Evolutionary conservation across 2,329 filamentous ascomycete species (phyloP).

Genomic region (Diplodia seriata): DNA sequence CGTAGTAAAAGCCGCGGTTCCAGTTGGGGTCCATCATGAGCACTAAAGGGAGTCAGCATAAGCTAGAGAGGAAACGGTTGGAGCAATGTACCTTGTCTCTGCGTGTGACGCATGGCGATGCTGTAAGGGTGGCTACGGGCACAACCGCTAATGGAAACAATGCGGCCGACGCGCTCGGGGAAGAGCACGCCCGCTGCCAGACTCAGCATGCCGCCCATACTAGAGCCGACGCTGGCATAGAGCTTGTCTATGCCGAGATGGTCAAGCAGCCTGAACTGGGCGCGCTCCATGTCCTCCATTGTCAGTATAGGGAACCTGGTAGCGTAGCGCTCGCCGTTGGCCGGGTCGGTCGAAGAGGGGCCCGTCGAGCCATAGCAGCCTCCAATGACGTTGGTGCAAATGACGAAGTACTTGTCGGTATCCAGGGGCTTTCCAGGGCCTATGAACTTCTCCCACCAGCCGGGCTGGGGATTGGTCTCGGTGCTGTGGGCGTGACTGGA

Average conservation of each 20-base stretch:
- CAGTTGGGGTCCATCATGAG: conserved; percentile 99
- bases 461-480: conserved; percentile 80
- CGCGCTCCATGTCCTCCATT: conserved; percentile 96
- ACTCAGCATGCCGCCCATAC: conserved; percentile 99
- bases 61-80: neutral
- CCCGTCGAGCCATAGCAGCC: conserved; percentile 97
- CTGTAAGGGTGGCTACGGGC: conserved; percentile 95
- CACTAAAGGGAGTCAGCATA: conserved; percentile 55
- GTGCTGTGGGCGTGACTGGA: conserved; percentile 97
- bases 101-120: conserved; percentile 97
- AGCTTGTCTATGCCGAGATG: conserved; percentile 76
- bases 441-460: conserved; percentile 99
- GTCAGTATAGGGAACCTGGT: conserved; percentile 96
- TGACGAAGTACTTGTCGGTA: conserved; percentile 88
- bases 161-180: conserved; percentile 77
- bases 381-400: conserved; percentile 96
- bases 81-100: conserved; percentile 70
- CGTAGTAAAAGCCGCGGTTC: conserved; percentile 90
- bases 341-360: conserved; percentile 84
- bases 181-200: conserved; percentile 86
- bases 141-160: conserved; percentile 92
- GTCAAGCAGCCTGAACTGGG: conserved; percentile 90
- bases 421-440: conserved; percentile 84
- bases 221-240: conserved; percentile 91
- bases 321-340: conserved; percentile 85